Evolutionary conservation across 2,329 filamentous ascomycete species (phyloP).

Genomic region (Claviceps quebecensis): DNA sequence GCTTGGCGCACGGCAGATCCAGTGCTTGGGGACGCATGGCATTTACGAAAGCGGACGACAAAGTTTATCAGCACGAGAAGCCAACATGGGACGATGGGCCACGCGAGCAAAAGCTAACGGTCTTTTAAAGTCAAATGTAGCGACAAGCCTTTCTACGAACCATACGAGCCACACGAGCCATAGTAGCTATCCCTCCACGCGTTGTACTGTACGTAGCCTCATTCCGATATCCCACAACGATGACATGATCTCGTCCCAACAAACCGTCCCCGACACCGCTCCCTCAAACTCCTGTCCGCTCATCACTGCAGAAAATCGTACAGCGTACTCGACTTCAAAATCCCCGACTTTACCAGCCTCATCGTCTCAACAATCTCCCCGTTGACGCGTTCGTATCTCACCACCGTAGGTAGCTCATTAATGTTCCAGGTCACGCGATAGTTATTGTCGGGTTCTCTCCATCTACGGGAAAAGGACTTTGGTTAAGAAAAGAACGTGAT

Average conservation of each 20-base stretch:
- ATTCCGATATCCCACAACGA: too few relatives aligned
- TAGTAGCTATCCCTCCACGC: too few relatives aligned
- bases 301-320: conserved; percentile 3
- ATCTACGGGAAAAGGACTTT: conserved; percentile 12
- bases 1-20: too few relatives aligned
- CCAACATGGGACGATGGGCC: too few relatives aligned
- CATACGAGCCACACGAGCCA: too few relatives aligned
- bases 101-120: too few relatives aligned
- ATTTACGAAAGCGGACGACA: too few relatives aligned
- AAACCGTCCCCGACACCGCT: background rate
- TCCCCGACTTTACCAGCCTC: conserved; percentile 5
- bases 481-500: background rate
- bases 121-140: too few relatives aligned
- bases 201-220: too few relatives aligned
- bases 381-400: conserved; percentile 18
- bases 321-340: conserved; percentile 1
- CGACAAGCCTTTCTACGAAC: too few relatives aligned
- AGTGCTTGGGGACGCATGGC: too few relatives aligned
- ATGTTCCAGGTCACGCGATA: conserved; percentile 22
- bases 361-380: conserved; percentile 11
- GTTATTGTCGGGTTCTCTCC: conserved; percentile 19
- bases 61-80: too few relatives aligned
- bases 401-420: conserved; percentile 19
- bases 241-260: background rate
- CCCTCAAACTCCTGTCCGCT: background rate